These are phyloP conservation scores for Peronospora belbahrii DNA, from an alignment of 352 stramenopile genomes.

Conservation along the genomic window DNA sequence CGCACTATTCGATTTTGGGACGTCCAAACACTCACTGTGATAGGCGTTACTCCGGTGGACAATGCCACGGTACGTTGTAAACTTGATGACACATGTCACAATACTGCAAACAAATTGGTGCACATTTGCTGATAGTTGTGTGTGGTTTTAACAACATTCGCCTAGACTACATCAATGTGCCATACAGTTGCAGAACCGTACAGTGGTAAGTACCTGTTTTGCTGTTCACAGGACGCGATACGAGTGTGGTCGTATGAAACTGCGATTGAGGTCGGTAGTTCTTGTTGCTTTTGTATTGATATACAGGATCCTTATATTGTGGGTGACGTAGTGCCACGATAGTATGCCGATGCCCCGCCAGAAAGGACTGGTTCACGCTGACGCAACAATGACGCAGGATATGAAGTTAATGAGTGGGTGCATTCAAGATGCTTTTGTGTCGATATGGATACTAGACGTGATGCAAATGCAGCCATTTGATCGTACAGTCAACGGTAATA, in stretches of 20 bases:
- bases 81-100: not conserved
- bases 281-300: not conserved
- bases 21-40: constrained; percentile 75
- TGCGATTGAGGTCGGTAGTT: constrained; percentile 50
- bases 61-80: constrained; percentile 46
- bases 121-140: not conserved
- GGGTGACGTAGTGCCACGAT: constrained; percentile 54
- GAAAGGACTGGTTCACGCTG: constrained; percentile 51
- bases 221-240: constrained; percentile 65
- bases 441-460: constrained; percentile 72
- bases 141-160: not conserved
- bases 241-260: constrained; percentile 83
- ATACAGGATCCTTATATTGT: not conserved
- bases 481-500: constrained; percentile 13
- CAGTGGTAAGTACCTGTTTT: constrained; percentile 73
- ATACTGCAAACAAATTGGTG: not conserved
- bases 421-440: constrained; percentile 77
- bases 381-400: constrained; percentile 74
- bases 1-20: constrained; percentile 82
- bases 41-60: constrained; percentile 72
- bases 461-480: constrained; percentile 65
- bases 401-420: constrained; percentile 79
- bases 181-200: constrained; percentile 71
- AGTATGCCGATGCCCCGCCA: constrained; percentile 49
- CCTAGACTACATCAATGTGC: constrained; percentile 71